These are phyloP conservation scores for Boletus speciosus DNA, from an alignment of 768 basidiomycete genomes.

Conservation along the genomic window DNA sequence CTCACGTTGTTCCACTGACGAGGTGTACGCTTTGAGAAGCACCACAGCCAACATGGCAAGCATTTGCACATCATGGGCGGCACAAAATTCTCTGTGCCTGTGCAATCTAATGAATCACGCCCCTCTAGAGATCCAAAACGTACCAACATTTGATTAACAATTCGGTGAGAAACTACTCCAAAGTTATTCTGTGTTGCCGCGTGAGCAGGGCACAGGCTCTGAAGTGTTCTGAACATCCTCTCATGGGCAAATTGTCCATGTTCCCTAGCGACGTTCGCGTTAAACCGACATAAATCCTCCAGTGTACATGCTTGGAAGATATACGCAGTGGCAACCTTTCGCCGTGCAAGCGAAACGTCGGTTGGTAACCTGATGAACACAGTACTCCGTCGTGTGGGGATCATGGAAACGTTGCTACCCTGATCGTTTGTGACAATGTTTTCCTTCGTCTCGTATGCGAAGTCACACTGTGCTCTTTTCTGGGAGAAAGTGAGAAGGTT, in stretches of 20 bases:
- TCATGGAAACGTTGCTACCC: conserved; percentile 14
- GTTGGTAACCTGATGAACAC: conserved; percentile 55
- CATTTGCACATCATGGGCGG: conserved; percentile 71
- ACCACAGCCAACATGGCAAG: conserved; percentile 72
- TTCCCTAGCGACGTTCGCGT: conserved; percentile 55
- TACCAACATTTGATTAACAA: conserved; percentile 50
- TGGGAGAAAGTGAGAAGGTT: conserved; percentile 64
- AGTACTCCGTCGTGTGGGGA: conserved; percentile 49
- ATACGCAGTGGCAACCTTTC: conserved; percentile 62
- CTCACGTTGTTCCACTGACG: conserved; percentile 16
- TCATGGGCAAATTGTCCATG: conserved; percentile 69
- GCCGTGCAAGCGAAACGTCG: conserved; percentile 45
- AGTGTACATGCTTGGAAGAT: conserved; percentile 44
- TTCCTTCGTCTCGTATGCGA: conserved; percentile 40
- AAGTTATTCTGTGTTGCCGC: conserved; percentile 23
- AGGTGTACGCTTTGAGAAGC: conserved; percentile 48
- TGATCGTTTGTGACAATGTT: conserved; percentile 24
- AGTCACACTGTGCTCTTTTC: conserved; percentile 36
- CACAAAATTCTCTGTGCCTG: conserved; percentile 44
- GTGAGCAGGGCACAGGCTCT: conserved; percentile 42
- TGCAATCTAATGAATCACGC: background rate
- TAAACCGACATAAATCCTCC: conserved; percentile 51
- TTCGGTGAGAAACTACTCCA: conserved; percentile 29
- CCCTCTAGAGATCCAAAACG: background rate
- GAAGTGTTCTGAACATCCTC: conserved; percentile 57